A percentile compares a stretch with the other conserved stretches of the same genome.
phyloP scores from a whole-genome alignment of 2,329 filamentous ascomycete species.

The Cladophialophora yegresii region DNA sequence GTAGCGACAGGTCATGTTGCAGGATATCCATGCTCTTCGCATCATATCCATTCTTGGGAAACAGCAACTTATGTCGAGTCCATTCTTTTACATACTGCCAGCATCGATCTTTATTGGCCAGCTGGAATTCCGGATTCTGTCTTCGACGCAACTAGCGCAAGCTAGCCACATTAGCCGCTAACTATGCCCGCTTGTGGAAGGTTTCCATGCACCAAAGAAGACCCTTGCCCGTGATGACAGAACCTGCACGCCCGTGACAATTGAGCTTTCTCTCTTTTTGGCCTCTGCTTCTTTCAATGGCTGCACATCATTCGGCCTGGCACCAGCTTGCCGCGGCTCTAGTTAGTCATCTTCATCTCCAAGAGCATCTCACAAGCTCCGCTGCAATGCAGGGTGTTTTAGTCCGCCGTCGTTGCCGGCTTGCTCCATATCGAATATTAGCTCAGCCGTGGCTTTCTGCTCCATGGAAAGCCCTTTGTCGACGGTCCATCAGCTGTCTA shows the following conservation, averaged over 20 bases:
- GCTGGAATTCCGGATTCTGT: background rate
- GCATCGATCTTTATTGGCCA: slow-evolving; percentile 11
- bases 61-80: slow-evolving; percentile 12
- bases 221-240: background rate
- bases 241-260: no score
- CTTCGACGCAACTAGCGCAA: background rate
- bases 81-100: slow-evolving; percentile 12
- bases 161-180: background rate
- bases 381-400: background rate
- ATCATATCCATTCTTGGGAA: background rate
- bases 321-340: background rate
- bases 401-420: background rate
- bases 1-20: background rate
- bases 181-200: background rate
- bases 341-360: background rate
- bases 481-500: background rate
- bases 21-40: background rate
- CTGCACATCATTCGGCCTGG: background rate
- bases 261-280: background rate
- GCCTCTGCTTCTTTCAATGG: background rate
- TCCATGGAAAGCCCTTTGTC: background rate
- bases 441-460: background rate
- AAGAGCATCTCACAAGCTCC: background rate
- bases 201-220: background rate
- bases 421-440: slow-evolving; percentile 9